Percentiles rank a stretch among this genome's conserved stretches.
phyloP scores from a whole-genome alignment of 225 moss, liverwort and hornwort genomes.

The Physcomitrium patens region DNA sequence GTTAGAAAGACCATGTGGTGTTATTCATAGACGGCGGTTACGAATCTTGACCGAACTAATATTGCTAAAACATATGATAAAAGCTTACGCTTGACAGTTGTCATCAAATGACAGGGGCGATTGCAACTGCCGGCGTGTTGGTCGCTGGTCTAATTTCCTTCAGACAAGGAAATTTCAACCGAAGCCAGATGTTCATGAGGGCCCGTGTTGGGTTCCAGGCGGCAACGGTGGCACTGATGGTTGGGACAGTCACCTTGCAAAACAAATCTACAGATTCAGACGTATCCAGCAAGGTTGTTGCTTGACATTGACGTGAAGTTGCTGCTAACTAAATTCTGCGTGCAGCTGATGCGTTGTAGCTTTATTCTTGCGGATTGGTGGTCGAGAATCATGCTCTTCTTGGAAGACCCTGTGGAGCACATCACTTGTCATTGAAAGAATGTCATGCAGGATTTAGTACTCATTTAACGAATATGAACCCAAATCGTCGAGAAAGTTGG shows the following conservation, averaged over 20 bases:
- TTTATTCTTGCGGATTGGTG: background rate
- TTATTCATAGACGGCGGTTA: background rate
- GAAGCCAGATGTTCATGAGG: conserved; percentile 89
- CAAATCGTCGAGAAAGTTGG: conserved; percentile 18
- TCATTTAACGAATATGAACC: conserved; percentile 27
- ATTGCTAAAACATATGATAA: conserved; percentile 12
- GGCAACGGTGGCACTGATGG: conserved; percentile 87
- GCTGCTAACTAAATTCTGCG: conserved; percentile 16
- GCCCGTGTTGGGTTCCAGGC: conserved; percentile 92
- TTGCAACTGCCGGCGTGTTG: conserved; percentile 85
- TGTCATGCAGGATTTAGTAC: conserved; percentile 7
- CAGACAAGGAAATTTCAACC: conserved; percentile 80
- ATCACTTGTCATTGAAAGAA: conserved; percentile 1
- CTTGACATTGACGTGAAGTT: conserved; percentile 24
- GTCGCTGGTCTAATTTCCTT: conserved; percentile 79
- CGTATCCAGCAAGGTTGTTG: conserved; percentile 20
- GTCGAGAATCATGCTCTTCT: conserved; percentile 19
- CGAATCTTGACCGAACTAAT: background rate
- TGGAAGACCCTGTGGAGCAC: conserved; percentile 17
- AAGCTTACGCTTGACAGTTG: conserved; percentile 14
- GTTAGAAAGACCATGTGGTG: background rate
- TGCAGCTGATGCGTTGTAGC: conserved; percentile 18
- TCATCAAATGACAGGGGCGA: conserved; percentile 60
- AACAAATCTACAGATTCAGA: conserved; percentile 35
- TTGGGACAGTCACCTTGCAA: conserved; percentile 81